phyloP scores from a whole-genome alignment of 495 filamentous ascomycete species.

The Daldinia grandis region DNA sequence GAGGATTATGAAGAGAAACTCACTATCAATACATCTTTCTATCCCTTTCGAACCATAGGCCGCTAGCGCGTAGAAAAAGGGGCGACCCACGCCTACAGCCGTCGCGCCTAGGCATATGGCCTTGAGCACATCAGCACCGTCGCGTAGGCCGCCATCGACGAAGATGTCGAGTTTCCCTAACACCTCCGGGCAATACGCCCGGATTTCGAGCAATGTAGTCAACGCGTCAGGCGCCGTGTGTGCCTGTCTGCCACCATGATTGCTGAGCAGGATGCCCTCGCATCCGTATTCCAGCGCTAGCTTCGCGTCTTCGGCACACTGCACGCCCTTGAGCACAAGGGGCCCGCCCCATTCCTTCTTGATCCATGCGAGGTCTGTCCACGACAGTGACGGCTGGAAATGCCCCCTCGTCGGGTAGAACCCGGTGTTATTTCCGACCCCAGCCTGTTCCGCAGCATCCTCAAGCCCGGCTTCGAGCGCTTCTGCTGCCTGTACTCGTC shows the following conservation, averaged over 20 bases:
- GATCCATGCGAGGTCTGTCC: constrained; percentile 92
- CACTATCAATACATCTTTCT: constrained; percentile 54
- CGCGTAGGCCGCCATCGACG: constrained; percentile 81
- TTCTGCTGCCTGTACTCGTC: constrained; percentile 62
- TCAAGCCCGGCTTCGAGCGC: constrained; percentile 48
- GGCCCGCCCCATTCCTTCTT: constrained; percentile 81
- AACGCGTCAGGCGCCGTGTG: constrained; percentile 87
- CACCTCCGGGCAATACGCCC: constrained; percentile 64
- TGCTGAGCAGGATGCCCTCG: constrained; percentile 82
- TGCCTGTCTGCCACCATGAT: constrained; percentile 88
- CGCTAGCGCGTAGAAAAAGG: constrained; percentile 86
- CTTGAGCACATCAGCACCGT: constrained; percentile 88
- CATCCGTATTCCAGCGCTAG: constrained; percentile 75
- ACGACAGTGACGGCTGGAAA: constrained; percentile 79
- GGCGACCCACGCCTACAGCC: constrained; percentile 84
- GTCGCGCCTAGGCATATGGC: constrained; percentile 84
- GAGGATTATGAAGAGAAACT: constrained; percentile 1
- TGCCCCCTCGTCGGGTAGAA: constrained; percentile 46
- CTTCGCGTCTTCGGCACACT: constrained; percentile 84
- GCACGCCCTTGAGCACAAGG: constrained; percentile 85
- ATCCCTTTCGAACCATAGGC: constrained; percentile 83
- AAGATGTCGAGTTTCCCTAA: constrained; percentile 80
- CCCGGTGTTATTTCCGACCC: constrained; percentile 27
- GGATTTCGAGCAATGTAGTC: constrained; percentile 77
- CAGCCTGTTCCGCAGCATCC: constrained; percentile 32